These are phyloP conservation scores for Lactarius akahatsu DNA, from an alignment of 768 basidiomycete species.

Conservation along the genomic window DNA sequence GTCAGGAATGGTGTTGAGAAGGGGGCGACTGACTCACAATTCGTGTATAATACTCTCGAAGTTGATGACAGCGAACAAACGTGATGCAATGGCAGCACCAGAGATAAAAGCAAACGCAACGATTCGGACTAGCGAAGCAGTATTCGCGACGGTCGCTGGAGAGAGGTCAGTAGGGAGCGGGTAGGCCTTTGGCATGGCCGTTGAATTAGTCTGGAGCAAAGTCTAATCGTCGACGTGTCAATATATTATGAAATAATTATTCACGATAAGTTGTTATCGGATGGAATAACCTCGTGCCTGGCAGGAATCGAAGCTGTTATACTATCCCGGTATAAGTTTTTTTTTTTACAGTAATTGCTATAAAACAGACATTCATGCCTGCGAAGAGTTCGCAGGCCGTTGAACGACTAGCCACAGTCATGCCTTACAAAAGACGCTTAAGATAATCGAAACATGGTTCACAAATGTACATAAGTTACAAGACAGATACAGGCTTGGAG, in stretches of 20 bases:
- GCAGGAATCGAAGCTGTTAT: too few relatives aligned
- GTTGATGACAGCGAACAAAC: conserved; percentile 95
- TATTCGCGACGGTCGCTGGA: conserved; percentile 74
- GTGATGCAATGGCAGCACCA: conserved; percentile 90
- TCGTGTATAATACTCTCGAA: conserved; percentile 99
- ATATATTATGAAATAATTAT: background rate
- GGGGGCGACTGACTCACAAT: conserved; percentile 62
- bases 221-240: background rate
- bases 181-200: conserved; percentile 72
- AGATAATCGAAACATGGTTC: too few relatives aligned
- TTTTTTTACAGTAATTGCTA: too few relatives aligned
- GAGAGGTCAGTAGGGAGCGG: conserved; percentile 70
- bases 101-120: conserved; percentile 89
- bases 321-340: too few relatives aligned
- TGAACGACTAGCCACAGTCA: too few relatives aligned
- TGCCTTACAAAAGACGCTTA: too few relatives aligned
- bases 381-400: too few relatives aligned
- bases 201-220: background rate
- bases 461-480: too few relatives aligned
- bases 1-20: conserved; percentile 6
- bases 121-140: conserved; percentile 87
- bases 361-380: too few relatives aligned
- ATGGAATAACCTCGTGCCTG: too few relatives aligned
- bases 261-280: background rate
- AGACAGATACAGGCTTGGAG: too few relatives aligned